Conservation (phyloP, 2,329 filamentous ascomycete genomes). For the Pseudogymnoascus sp. region DNA sequence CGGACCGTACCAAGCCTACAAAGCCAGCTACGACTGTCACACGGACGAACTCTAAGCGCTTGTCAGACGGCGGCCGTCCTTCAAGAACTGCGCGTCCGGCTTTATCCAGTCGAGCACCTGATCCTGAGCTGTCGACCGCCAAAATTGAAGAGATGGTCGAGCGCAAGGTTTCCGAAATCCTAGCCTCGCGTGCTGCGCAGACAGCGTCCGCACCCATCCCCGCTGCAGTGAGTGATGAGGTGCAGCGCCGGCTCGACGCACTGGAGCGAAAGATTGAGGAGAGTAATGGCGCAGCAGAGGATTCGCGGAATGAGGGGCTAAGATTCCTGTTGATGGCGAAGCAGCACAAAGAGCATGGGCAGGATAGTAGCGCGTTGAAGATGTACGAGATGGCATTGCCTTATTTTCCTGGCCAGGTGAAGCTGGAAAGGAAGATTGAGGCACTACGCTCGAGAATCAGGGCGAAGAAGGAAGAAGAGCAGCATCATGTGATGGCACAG, state of each 20-base stretch:
- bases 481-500: slow-evolving; percentile 7
- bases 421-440: slow-evolving; percentile 62
- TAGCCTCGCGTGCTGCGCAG: slow-evolving; percentile 65
- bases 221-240: slow-evolving; percentile 59
- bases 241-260: slow-evolving; percentile 72
- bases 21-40: slow-evolving; percentile 24
- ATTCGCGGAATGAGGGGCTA: slow-evolving; percentile 70
- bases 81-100: slow-evolving; percentile 38
- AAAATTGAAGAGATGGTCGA: slow-evolving; percentile 88
- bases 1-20: slow-evolving; percentile 55
- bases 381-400: slow-evolving; percentile 82
- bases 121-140: slow-evolving; percentile 49
- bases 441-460: slow-evolving; percentile 47
- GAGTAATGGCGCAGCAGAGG: slow-evolving; percentile 51
- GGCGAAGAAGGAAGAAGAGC: slow-evolving; percentile 26
- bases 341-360: slow-evolving; percentile 76
- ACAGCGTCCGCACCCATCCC: slow-evolving; percentile 34
- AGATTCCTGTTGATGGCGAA: slow-evolving; percentile 84
- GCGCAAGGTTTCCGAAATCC: slow-evolving; percentile 80
- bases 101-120: slow-evolving; percentile 32
- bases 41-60: slow-evolving; percentile 28
- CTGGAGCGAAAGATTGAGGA: slow-evolving; percentile 83
- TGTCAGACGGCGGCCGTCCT: slow-evolving; percentile 33
- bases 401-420: slow-evolving; percentile 78
- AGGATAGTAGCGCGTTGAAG: slow-evolving; percentile 66